Conservation (phyloP, 2,329 filamentous ascomycete genomes). For the Aureobasidium sp. region DNA sequence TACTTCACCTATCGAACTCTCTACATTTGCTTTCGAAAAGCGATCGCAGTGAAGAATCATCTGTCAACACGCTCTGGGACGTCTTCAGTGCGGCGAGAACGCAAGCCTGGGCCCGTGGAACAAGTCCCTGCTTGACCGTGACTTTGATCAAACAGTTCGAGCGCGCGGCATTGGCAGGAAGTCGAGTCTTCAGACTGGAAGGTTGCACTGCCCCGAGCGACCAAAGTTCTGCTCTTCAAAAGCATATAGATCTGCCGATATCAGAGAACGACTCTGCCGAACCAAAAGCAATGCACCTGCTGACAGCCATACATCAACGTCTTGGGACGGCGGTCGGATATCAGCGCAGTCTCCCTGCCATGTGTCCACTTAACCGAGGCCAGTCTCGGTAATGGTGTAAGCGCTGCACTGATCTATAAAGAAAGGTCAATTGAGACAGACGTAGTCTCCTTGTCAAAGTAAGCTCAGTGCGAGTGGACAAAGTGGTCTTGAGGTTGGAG, state of each 20-base stretch:
- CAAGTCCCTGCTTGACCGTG: background rate
- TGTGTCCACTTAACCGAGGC: background rate
- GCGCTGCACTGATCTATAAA: background rate
- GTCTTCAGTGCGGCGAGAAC: background rate
- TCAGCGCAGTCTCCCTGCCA: too few relatives aligned
- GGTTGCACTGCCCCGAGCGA: background rate
- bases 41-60: background rate
- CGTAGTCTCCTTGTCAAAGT: background rate
- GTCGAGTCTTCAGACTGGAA: background rate
- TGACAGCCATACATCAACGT: background rate
- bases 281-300: background rate
- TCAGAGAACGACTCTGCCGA: too few relatives aligned
- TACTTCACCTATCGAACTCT: background rate
- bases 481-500: background rate
- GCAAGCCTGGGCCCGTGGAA: background rate
- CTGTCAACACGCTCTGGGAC: background rate
- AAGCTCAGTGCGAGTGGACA: background rate
- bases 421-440: background rate
- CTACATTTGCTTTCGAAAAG: background rate
- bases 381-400: background rate
- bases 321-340: background rate
- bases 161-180: background rate
- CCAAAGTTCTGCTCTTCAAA: background rate
- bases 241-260: background rate
- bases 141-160: background rate